Conservation (phyloP, 2,329 filamentous ascomycete genomes). For the Catunica adiposa region DNA sequence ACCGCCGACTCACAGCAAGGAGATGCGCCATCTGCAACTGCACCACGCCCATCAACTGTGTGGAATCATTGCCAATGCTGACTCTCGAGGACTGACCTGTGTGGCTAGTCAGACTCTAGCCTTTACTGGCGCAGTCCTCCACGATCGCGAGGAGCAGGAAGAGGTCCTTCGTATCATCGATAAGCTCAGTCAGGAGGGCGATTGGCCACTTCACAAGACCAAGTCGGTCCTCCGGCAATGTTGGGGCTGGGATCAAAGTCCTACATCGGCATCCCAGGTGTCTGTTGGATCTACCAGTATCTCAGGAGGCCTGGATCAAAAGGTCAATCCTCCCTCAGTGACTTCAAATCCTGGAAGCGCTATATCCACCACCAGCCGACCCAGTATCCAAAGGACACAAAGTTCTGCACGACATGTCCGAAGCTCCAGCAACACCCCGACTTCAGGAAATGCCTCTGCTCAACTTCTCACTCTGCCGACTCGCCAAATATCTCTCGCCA, state of each 20-base stretch:
- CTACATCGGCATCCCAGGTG: background rate
- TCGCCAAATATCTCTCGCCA: conserved; percentile 8
- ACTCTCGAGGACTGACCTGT: conserved; percentile 62
- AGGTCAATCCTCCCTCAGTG: background rate
- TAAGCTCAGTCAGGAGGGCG: conserved; percentile 57
- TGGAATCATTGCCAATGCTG: conserved; percentile 72
- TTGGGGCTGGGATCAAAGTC: conserved; percentile 52
- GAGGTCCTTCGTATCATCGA: conserved; percentile 66
- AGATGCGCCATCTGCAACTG: conserved; percentile 54
- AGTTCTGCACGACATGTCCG: background rate
- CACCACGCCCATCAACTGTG: conserved; percentile 73
- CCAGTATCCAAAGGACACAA: background rate
- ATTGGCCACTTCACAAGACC: conserved; percentile 62
- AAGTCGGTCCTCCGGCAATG: conserved; percentile 53
- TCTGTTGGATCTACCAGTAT: background rate
- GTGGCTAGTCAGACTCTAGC: conserved; percentile 66
- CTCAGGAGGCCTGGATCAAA: background rate
- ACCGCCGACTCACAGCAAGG: conserved; percentile 38
- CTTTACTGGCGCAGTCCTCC: conserved; percentile 59
- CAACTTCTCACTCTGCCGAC: conserved; percentile 5
- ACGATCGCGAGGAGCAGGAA: conserved; percentile 53
- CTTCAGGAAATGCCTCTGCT: conserved; percentile 3
- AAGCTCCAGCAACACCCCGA: background rate
- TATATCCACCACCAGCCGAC: background rate
- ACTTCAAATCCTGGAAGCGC: background rate